Conservation (phyloP, 148 eudicot species). For the Agrostemma githago region DNA sequence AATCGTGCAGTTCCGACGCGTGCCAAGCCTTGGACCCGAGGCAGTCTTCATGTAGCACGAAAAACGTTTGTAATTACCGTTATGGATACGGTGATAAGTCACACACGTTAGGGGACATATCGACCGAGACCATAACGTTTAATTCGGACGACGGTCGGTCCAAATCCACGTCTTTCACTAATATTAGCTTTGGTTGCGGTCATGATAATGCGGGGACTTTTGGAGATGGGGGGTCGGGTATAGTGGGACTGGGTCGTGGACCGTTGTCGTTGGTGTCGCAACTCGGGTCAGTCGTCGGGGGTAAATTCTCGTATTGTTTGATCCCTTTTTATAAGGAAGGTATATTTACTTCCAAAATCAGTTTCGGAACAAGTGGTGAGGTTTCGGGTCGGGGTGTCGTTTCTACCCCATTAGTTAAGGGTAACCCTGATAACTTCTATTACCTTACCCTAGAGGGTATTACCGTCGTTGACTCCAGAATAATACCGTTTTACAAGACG, state of each 20-base stretch:
- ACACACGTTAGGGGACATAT: slow-evolving; percentile 27
- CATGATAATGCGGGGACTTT: slow-evolving; percentile 23
- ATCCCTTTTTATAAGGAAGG: slow-evolving; percentile 6
- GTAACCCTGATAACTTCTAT: slow-evolving; percentile 31
- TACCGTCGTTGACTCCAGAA: slow-evolving; percentile 18
- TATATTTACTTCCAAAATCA: slow-evolving; percentile 38
- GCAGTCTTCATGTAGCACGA: not conserved
- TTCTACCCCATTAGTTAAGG: slow-evolving; percentile 41
- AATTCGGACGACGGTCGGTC: not conserved
- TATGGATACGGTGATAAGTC: slow-evolving; percentile 29
- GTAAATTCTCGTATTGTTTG: slow-evolving; percentile 42
- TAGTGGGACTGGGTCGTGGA: slow-evolving; percentile 37
- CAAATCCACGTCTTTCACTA: not conserved
- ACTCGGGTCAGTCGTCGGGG: slow-evolving; percentile 13
- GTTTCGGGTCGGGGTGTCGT: slow-evolving; percentile 35
- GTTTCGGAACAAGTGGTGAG: slow-evolving; percentile 41
- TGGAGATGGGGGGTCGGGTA: slow-evolving; percentile 5
- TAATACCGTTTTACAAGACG: slow-evolving; percentile 1
- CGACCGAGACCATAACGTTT: slow-evolving; percentile 34
- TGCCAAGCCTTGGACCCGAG: not conserved
- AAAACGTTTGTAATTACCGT: slow-evolving; percentile 22
- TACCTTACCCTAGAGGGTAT: slow-evolving; percentile 42
- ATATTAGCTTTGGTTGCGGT: slow-evolving; percentile 29
- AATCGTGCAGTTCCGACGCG: slow-evolving; percentile 12
- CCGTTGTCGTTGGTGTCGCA: slow-evolving; percentile 30